A percentile compares a stretch with the other conserved stretches of the same genome.
Conservation (phyloP, 306 rosid species). For the Corylus heterophylla region DNA sequence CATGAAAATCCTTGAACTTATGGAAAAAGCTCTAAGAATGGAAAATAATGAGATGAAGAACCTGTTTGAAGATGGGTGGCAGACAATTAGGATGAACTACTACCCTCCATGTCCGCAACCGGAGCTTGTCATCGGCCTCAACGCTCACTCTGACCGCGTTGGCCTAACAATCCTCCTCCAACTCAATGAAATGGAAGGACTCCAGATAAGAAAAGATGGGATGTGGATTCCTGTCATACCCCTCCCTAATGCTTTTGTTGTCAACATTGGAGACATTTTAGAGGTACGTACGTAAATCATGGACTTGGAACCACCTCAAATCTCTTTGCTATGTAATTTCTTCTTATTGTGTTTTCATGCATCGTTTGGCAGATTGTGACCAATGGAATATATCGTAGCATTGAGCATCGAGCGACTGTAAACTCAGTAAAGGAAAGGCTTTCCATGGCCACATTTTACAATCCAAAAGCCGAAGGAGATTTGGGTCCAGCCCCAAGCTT, state of each 20-base stretch:
- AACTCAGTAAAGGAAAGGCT: conserved; percentile 46
- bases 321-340: too few species aligned
- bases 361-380: conserved; percentile 38
- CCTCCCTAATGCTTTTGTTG: conserved; percentile 27
- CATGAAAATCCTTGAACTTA: conserved; percentile 7
- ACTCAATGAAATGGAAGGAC: conserved; percentile 37
- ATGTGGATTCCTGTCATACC: conserved; percentile 37
- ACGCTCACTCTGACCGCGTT: conserved; percentile 29
- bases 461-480: conserved; percentile 36
- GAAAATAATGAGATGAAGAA: conserved; percentile 22
- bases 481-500: conserved; percentile 52
- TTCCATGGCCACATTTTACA: conserved; percentile 43
- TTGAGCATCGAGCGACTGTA: conserved; percentile 44
- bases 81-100: conserved; percentile 36
- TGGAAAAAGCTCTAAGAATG: conserved; percentile 1
- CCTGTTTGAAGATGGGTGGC: conserved; percentile 30
- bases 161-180: conserved; percentile 42
- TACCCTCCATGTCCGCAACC: conserved; percentile 51
- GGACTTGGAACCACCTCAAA: too few species aligned
- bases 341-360: neutral
- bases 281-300: conserved; percentile 32
- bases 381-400: conserved; percentile 47
- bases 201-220: conserved; percentile 34
- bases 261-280: conserved; percentile 41
- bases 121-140: conserved; percentile 37